Conservation (phyloP, 208 protist species). For the Trypanosoma scelopori region DNA sequence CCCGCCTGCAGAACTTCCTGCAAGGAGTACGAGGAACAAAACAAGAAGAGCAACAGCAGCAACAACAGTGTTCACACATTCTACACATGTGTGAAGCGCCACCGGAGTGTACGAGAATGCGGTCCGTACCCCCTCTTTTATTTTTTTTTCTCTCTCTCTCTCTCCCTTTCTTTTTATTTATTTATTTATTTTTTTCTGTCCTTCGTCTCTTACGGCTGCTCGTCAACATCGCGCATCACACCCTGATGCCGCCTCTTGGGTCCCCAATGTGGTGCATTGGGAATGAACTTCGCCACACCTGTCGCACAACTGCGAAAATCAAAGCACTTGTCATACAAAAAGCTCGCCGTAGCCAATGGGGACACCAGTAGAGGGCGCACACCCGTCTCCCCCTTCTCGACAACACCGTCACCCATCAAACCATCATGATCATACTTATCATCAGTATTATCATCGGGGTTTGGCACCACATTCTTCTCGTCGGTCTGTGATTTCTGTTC, state of each 20-base stretch:
- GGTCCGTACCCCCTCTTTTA: no score
- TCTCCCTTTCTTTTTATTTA: no score
- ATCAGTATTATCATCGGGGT: neutral
- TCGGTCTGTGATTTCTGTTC: constrained; percentile 30
- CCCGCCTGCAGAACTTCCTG: neutral
- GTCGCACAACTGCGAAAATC: constrained; percentile 75
- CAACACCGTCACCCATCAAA: neutral
- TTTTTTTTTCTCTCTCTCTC: no score
- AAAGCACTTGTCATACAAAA: constrained; percentile 74
- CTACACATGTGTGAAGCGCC: neutral
- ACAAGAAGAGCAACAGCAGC: constrained; percentile 2
- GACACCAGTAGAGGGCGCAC: constrained; percentile 30
- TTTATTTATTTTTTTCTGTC: no score
- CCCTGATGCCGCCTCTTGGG: constrained; percentile 84
- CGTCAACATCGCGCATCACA: neutral
- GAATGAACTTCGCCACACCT: constrained; percentile 86
- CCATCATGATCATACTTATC: constrained; percentile 10
- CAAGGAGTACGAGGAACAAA: constrained; percentile 1
- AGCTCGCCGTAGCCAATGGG: constrained; percentile 56
- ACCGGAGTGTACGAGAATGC: neutral
- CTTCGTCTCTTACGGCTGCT: neutral
- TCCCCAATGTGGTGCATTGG: constrained; percentile 87
- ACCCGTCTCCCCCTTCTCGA: constrained; percentile 5
- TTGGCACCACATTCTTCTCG: neutral
- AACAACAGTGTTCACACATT: neutral